These are phyloP conservation scores for Chaetomiaceae sp. DNA, from an alignment of 2,329 filamentous ascomycete genomes.

Conservation along the genomic window DNA sequence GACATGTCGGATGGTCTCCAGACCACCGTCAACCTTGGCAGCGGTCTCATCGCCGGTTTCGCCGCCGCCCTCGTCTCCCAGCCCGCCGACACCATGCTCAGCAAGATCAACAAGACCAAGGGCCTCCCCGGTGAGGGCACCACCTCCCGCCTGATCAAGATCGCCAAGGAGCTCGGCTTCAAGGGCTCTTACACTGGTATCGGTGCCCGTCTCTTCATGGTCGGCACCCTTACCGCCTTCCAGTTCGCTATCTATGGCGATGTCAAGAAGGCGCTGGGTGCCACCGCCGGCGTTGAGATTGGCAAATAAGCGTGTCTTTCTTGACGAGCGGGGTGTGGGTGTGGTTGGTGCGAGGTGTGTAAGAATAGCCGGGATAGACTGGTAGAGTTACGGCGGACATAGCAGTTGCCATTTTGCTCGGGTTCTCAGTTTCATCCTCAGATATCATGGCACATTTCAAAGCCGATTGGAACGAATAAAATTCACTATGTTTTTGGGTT, in stretches of 20 bases:
- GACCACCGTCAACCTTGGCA: slow-evolving; percentile 60
- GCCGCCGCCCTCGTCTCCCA: slow-evolving; percentile 76
- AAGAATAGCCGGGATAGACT: no score
- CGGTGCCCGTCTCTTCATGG: slow-evolving; percentile 53
- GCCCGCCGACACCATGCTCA: slow-evolving; percentile 81
- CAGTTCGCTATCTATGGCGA: slow-evolving; percentile 81
- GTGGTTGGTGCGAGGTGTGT: no score
- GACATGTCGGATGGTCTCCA: slow-evolving; percentile 58
- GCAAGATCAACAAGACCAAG: slow-evolving; percentile 87
- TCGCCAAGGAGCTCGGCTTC: slow-evolving; percentile 71
- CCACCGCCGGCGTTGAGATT: slow-evolving; percentile 73
- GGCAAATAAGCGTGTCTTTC: slow-evolving; percentile 42
- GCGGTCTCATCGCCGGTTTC: slow-evolving; percentile 56
- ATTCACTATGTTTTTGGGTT: no score
- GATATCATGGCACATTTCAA: no score
- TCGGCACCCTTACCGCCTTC: slow-evolving; percentile 63
- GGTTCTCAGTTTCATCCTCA: no score
- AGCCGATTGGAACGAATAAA: no score
- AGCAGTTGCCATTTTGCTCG: no score
- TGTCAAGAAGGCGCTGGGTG: slow-evolving; percentile 39
- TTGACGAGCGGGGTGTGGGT: no score
- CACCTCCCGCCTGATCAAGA: slow-evolving; percentile 70
- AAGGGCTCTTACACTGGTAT: slow-evolving; percentile 70
- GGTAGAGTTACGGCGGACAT: no score
- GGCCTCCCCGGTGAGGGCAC: slow-evolving; percentile 75